Evolutionary conservation across 179 eudicot genomes (phyloP), one percentile per base, ranked within the genome.

Genomic region (Beta lomatogona): DNA sequence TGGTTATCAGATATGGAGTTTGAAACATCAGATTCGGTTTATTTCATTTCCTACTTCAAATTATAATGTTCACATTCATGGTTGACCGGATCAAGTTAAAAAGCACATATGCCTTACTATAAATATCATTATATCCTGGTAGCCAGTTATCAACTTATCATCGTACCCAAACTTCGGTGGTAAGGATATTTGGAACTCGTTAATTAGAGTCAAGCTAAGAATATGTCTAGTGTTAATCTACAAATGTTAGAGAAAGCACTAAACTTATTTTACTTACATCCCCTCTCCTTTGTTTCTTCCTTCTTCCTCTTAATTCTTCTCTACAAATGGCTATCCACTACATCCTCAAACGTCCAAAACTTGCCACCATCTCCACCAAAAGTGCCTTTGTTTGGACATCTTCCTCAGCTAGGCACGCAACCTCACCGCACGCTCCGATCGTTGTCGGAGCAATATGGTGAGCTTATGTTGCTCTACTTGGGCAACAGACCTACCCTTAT

Each of bases 391-490:
- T 18, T 81, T 25, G 80, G 84, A 14, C 63, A 81, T 75, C 76
- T 81, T 25, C 84, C 76, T 41, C 66, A 76, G 31, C 76, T 81
- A 4, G 76, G 80, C 2, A 50, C 14, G 25, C 44, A 52, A 53
- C 80, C 84, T 71, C 76, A 76, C 44, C 84, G 85, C 11, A 68
- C 91, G 4, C 88, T 88, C 22, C 74, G 36, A 12, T 19, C 79
- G 18, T 41, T 90, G 18, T 72, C 89, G n/a, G 69, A 44, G 8
- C 71, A 71, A 71, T 61, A 89, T 53, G 92, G 90, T 10, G 83
- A 84, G 9, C 70, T 88, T 52, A 85, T 89, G 88, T 28, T 86
- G 25, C 79, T 89, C 3, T 83, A 73, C 18, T 59, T 90, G 7
- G 92, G 92, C 46, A 54, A 69, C 8, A 68, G 45, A 6, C 84